A percentile compares a stretch with the other conserved stretches of the same genome.
Evolutionary conservation across 2,329 filamentous ascomycete species (phyloP).

Genomic region (Furcasterigmium furcatum): DNA sequence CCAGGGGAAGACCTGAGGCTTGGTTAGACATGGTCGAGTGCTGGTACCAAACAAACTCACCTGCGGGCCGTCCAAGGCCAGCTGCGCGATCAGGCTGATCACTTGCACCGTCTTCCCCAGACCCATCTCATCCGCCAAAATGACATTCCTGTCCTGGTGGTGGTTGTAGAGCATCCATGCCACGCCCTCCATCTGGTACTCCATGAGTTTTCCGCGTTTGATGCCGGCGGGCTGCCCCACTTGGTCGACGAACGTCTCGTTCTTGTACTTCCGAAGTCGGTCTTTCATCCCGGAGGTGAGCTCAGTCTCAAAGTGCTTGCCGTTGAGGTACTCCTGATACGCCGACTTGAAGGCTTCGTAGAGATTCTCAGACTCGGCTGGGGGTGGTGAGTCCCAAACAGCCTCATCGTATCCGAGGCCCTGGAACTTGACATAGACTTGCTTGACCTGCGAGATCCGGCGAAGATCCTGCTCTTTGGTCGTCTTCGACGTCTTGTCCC

Average conservation of each 20-base stretch:
- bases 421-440: constrained; percentile 85
- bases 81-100: constrained; percentile 72
- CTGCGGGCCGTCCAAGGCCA: constrained; percentile 63
- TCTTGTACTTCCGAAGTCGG: constrained; percentile 66
- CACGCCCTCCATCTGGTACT: constrained; percentile 86
- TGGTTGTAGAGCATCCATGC: constrained; percentile 96
- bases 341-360: constrained; percentile 80
- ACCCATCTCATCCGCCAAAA: constrained; percentile 97
- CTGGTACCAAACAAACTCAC: too few relatives aligned
- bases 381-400: constrained; percentile 84
- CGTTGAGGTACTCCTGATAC: constrained; percentile 82
- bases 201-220: constrained; percentile 80
- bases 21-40: too few relatives aligned
- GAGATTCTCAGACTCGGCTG: constrained; percentile 56
- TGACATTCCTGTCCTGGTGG: constrained; percentile 76
- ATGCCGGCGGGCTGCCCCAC: constrained; percentile 71
- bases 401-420: constrained; percentile 87
- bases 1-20: constrained; percentile 74
- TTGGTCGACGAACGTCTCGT: constrained; percentile 65
- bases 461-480: constrained; percentile 65
- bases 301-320: constrained; percentile 61
- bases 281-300: constrained; percentile 58
- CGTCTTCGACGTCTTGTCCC: constrained; percentile 39
- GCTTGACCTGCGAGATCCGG: constrained; percentile 68
- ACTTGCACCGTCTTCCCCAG: constrained; percentile 96